Percentiles rank a stretch among this genome's conserved stretches.
These are phyloP conservation scores for Saccharomycodes ludwigii DNA, from an alignment of 805 yeast genomes.

Conservation along the genomic window DNA sequence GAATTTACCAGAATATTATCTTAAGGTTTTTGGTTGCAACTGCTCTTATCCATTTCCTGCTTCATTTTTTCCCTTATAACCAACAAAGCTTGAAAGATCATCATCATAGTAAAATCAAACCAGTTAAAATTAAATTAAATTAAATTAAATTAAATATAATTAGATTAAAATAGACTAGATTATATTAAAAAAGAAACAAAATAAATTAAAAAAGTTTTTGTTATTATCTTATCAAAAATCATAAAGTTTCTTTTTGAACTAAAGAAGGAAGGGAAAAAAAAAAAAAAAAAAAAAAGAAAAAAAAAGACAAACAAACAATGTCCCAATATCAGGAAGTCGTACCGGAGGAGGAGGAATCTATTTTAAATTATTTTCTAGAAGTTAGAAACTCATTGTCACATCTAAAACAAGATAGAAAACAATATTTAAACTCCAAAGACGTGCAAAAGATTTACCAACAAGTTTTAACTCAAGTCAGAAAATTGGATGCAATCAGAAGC, in stretches of 20 bases:
- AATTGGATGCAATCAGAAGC: constrained; percentile 40
- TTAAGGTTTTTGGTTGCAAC: no score
- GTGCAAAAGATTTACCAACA: constrained; percentile 47
- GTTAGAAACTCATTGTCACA: constrained; percentile 32
- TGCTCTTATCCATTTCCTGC: no score
- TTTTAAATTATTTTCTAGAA: constrained; percentile 29
- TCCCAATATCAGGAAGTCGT: constrained; percentile 20
- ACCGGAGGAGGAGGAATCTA: constrained; percentile 25
- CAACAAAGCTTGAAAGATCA: no score
- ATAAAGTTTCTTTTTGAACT: no score
- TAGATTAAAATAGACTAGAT: background rate
- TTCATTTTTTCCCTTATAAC: no score
- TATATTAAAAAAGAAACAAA: background rate
- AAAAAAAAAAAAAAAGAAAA: background rate
- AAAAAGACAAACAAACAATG: background rate
- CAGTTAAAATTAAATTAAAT: no score
- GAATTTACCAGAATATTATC: background rate
- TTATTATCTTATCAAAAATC: background rate
- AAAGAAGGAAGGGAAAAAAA: no score
- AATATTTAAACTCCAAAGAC: constrained; percentile 55
- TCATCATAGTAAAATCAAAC: no score
- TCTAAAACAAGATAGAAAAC: constrained; percentile 51
- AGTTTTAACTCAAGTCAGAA: constrained; percentile 42
- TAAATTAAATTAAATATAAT: no score
- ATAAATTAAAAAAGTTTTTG: background rate